Base-by-base conservation (phyloP, 495 filamentous ascomycete genomes). In the Annulohypoxylon bovei region DNA sequence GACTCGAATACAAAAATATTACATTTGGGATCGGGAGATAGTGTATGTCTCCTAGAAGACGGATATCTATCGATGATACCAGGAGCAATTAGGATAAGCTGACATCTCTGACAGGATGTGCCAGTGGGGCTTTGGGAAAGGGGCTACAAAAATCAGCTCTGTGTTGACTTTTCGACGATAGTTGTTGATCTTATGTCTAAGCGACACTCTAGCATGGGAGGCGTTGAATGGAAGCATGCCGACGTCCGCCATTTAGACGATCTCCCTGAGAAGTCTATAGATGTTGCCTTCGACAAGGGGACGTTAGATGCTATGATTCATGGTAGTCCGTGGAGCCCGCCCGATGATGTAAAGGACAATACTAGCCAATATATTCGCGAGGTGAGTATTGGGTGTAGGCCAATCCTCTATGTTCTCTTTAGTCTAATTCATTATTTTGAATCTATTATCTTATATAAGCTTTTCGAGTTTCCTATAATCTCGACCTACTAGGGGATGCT, bases 261-360 rank as follows among this genome's bases (percentile, higher is more conserved):
- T 9, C 65, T 80, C 11, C 73, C 71, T 5, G 75, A 77, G 30
- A 67, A 52, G 3, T 78, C 73, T 9, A 72, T 89, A 59, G 86
- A 88, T 71, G 78, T 89, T 22, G 86, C 86, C 18, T 85, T 91
- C 63, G 87, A 90, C 67, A 90, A 90, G 71, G 84, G 81, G 4
- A 89, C 87, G 1, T 78, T 90, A 1, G 88, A 90, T 68, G 86
- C 85, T 33, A 88, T 90, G 83, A 82, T 91, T 18, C 79, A 86
- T 55, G 87, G 88, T 4, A 84, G 80, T 52, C 79, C 82, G 0
- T 88, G 87, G 87, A 83, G 82, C 70, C 86, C 88, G 5, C 85
- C 85, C 6, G 78, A 82, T 1, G 80, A 84, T 8, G 87, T 89
- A 1, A 79, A 72, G 58, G 72, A 83, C 9, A 88, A 88, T 67